These are phyloP conservation scores for Plenodomus biglobosus DNA, from an alignment of 2,329 filamentous ascomycete species.

Conservation along the genomic window DNA sequence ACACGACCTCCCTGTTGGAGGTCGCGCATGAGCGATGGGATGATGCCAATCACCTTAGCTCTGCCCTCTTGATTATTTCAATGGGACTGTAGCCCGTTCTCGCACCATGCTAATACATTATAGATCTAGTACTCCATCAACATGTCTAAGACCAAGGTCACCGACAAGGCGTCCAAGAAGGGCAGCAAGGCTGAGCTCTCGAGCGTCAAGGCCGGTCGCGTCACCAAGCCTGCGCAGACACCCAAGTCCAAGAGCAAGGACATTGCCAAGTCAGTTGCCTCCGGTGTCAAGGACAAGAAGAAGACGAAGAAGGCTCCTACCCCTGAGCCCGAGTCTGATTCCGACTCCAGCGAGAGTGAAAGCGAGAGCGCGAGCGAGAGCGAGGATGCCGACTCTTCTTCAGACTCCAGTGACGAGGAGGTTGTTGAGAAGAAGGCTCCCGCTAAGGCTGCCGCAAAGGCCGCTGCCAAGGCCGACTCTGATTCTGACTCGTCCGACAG, in stretches of 20 bases:
- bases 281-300: constrained; percentile 52
- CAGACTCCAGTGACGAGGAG: constrained; percentile 33
- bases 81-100: neutral
- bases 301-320: constrained; percentile 54
- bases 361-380: constrained; percentile 38
- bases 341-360: constrained; percentile 41
- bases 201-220: constrained; percentile 65
- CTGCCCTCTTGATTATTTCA: constrained; percentile 6
- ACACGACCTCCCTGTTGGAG: constrained; percentile 14
- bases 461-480: constrained; percentile 43
- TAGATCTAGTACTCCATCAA: constrained; percentile 31
- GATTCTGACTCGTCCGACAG: constrained; percentile 21
- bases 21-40: constrained; percentile 29
- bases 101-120: constrained; percentile 34
- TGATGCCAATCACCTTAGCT: constrained; percentile 15
- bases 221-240: constrained; percentile 68
- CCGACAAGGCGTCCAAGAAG: constrained; percentile 52
- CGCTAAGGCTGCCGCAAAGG: constrained; percentile 27
- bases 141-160: constrained; percentile 44
- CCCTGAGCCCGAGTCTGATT: constrained; percentile 50
- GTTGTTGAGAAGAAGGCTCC: constrained; percentile 40
- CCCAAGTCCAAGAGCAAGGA: constrained; percentile 69
- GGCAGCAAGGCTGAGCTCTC: constrained; percentile 61
- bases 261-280: constrained; percentile 57
- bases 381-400: constrained; percentile 27